Percentiles rank a stretch among this genome's conserved stretches.
Evolutionary conservation across 352 stramenopile species (phyloP).

Genomic region (Globisporangium acanthophoron): DNA sequence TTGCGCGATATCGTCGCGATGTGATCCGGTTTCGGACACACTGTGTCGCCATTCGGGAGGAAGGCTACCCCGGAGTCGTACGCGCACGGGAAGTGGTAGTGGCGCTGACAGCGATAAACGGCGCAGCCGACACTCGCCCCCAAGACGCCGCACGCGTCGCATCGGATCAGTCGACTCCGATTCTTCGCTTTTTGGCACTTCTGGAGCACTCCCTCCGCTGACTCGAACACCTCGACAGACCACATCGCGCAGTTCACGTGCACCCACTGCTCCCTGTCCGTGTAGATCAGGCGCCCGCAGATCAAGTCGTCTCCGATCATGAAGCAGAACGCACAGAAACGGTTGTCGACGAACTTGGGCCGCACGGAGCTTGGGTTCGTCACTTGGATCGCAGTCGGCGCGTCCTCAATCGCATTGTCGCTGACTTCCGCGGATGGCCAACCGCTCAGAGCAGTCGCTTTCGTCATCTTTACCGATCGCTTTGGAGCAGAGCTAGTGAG

Average conservation of each 20-base stretch:
- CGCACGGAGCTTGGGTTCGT: background rate
- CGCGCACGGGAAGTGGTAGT: conserved; percentile 94
- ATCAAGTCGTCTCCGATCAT: conserved; percentile 67
- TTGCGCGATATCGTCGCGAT: conserved; percentile 41
- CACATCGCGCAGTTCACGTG: conserved; percentile 92
- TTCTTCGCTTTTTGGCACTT: conserved; percentile 87
- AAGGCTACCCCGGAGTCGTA: conserved; percentile 71
- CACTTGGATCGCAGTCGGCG: background rate
- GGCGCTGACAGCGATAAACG: conserved; percentile 77
- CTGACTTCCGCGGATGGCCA: conserved; percentile 17
- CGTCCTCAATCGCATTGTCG: background rate
- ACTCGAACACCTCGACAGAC: conserved; percentile 91
- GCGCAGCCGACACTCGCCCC: conserved; percentile 92
- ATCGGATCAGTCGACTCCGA: conserved; percentile 86
- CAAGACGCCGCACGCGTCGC: conserved; percentile 84
- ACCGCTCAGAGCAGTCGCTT: conserved; percentile 29
- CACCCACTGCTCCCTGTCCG: conserved; percentile 83
- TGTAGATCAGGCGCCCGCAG: conserved; percentile 78
- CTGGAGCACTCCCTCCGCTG: conserved; percentile 56
- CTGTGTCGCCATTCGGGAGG: conserved; percentile 62
- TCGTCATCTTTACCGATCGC: conserved; percentile 29
- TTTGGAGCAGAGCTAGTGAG: background rate
- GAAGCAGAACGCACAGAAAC: conserved; percentile 79
- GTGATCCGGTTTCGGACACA: conserved; percentile 48
- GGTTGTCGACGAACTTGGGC: conserved; percentile 44